These are phyloP conservation scores for Suillus placidus DNA, from an alignment of 768 basidiomycete species.

Conservation along the genomic window DNA sequence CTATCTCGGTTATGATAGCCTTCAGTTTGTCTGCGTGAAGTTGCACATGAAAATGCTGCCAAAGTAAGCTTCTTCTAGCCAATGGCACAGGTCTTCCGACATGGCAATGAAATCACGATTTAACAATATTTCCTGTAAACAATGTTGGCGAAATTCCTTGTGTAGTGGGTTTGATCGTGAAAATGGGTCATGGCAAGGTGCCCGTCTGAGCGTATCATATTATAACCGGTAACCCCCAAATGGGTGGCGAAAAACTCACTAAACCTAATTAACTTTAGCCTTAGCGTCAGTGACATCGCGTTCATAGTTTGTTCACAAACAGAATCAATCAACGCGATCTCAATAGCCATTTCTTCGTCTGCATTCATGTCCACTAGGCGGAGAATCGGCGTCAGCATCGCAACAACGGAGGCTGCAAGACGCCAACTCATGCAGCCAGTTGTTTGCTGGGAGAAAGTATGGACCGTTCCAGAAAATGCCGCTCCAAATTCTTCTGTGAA, in stretches of 20 bases:
- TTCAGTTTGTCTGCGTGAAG: constrained; percentile 52
- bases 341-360: background rate
- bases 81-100: constrained; percentile 51
- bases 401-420: constrained; percentile 79
- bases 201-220: too few species aligned
- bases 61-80: constrained; percentile 24
- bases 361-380: constrained; percentile 66
- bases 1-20: background rate
- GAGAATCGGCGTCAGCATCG: constrained; percentile 75
- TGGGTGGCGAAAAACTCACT: background rate
- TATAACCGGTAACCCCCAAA: background rate
- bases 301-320: background rate
- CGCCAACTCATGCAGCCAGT: constrained; percentile 89
- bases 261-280: background rate
- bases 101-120: constrained; percentile 45
- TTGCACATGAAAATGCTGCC: constrained; percentile 44
- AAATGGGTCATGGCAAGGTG: too few species aligned
- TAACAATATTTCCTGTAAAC: constrained; percentile 28
- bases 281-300: background rate
- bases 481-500: constrained; percentile 61
- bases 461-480: constrained; percentile 62
- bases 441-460: constrained; percentile 82
- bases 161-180: too few species aligned
- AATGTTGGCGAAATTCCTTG: too few species aligned
- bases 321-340: background rate